phyloP scores from a whole-genome alignment of 805 yeast species.

The Wickerhamiella qilinensis region DNA sequence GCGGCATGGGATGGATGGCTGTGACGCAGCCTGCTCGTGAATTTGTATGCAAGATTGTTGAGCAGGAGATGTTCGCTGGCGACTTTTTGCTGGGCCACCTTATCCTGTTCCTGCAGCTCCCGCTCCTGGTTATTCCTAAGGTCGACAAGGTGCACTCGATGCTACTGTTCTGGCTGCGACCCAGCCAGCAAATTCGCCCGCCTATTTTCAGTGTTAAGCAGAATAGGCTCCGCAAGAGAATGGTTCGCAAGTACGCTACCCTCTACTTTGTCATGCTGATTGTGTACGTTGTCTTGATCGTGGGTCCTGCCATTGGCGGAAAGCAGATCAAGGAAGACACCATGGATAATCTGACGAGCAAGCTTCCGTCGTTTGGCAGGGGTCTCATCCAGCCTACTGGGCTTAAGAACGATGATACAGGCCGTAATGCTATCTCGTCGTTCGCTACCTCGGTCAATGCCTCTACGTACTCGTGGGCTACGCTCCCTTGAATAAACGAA shows the following conservation, averaged over 20 bases:
- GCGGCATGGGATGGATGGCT: slow-evolving; percentile 85
- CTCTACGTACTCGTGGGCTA: slow-evolving; percentile 30
- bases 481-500: slow-evolving; percentile 1
- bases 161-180: slow-evolving; percentile 97
- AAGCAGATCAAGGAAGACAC: too few relatives aligned
- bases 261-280: slow-evolving; percentile 58
- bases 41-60: slow-evolving; percentile 83
- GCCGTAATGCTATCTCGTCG: slow-evolving; percentile 20
- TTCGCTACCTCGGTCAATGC: slow-evolving; percentile 37
- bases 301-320: slow-evolving; percentile 85
- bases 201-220: slow-evolving; percentile 95
- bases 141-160: slow-evolving; percentile 96
- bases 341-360: slow-evolving; percentile 24
- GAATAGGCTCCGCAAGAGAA: slow-evolving; percentile 89
- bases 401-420: slow-evolving; percentile 66
- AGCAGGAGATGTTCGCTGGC: slow-evolving; percentile 89
- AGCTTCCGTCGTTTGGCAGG: slow-evolving; percentile 24
- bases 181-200: slow-evolving; percentile 91
- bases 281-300: slow-evolving; percentile 58
- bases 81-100: slow-evolving; percentile 90
- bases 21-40: slow-evolving; percentile 94
- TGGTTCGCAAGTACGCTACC: slow-evolving; percentile 84
- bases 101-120: slow-evolving; percentile 75
- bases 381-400: slow-evolving; percentile 89
- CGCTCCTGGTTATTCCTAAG: slow-evolving; percentile 68